These are phyloP conservation scores for Lactarius hengduanensis DNA, from an alignment of 768 basidiomycete species.

Conservation along the genomic window DNA sequence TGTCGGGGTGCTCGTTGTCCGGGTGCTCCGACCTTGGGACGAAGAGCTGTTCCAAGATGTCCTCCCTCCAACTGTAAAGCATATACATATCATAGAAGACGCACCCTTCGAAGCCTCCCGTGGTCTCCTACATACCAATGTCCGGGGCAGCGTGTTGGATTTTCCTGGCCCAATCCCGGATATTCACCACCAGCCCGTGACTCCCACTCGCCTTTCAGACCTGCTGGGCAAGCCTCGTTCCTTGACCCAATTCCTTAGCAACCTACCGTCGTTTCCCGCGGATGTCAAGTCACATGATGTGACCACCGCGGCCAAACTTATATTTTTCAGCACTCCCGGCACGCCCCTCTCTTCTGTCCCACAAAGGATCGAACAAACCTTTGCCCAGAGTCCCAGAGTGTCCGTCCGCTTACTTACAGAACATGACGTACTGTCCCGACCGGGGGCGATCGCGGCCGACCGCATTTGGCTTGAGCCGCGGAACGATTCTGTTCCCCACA, in stretches of 20 bases:
- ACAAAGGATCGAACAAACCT: conserved; percentile 53
- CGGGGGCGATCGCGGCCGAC: conserved; percentile 66
- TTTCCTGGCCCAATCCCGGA: conserved; percentile 36
- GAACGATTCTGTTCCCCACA: conserved; percentile 36
- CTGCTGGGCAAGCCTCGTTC: conserved; percentile 46
- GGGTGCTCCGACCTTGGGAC: conserved; percentile 84
- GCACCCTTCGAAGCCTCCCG: conserved; percentile 60
- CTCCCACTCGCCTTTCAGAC: conserved; percentile 53
- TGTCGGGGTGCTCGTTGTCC: conserved; percentile 67
- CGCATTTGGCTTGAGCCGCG: conserved; percentile 64
- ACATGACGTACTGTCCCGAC: conserved; percentile 72
- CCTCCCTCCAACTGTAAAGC: conserved; percentile 57
- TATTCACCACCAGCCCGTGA: conserved; percentile 57
- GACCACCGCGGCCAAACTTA: conserved; percentile 45
- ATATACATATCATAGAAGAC: conserved; percentile 76
- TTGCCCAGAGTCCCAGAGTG: conserved; percentile 51
- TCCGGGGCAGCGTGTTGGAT: conserved; percentile 58
- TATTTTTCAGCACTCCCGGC: conserved; percentile 61
- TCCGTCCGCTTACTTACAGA: conserved; percentile 61
- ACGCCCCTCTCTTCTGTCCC: conserved; percentile 54
- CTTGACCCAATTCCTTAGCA: conserved; percentile 45
- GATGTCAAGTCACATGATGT: conserved; percentile 31
- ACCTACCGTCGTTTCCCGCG: conserved; percentile 27
- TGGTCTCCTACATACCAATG: conserved; percentile 69
- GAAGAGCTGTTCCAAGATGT: conserved; percentile 56